Evolutionary conservation across 345 rosid genomes (phyloP), one percentile per base, ranked within the genome.

Genomic region (Salix caprea): DNA sequence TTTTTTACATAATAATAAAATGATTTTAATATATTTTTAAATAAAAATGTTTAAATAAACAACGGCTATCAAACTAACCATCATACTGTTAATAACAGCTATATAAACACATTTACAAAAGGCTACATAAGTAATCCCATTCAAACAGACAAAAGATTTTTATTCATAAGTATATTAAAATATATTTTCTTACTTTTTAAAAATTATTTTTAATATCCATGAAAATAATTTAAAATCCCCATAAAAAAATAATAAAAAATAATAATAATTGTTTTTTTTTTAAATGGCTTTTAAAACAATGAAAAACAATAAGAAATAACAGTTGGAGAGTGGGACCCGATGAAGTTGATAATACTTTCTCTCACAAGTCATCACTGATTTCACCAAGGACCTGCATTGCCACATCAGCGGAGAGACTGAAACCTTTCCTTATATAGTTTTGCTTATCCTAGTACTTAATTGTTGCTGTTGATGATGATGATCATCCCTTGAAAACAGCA

Each of bases 271-370:
- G 2, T 30, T 2, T 2, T 30, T 32, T 32, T 32, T 32, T 32
- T 32, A 32, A 32, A 32, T 32, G 34, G 34, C 34, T 32, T 32
- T 32, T 32, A 32, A 32, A 32, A 32, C 34, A 32, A 32, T 4
- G 34, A 34, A 4, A 34, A 5, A 32, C 34, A 32, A 76, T 74
- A 81, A 82, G 54, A 72, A 77, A 72, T 71, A 85, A 85, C 88
- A 72, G 77, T 82, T 79, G 82, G 75, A 71, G 65, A 50, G 46
- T 9, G 24, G 82, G 32, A 34, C 77, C 80, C 74, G 16, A 60
- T 40, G 72, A 21, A 58, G 14, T 2, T 6, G 80, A 78, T 24
- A 36, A 39, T 2, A 11, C 69, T 42, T 5, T 46, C 18, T 30
- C 46, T 28, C 23, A 15, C 52, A 36, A 12, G 36, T 69, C 83